Evolutionary conservation across 2,329 filamentous ascomycete genomes (phyloP).

Genomic region (Aureobasidium musti): DNA sequence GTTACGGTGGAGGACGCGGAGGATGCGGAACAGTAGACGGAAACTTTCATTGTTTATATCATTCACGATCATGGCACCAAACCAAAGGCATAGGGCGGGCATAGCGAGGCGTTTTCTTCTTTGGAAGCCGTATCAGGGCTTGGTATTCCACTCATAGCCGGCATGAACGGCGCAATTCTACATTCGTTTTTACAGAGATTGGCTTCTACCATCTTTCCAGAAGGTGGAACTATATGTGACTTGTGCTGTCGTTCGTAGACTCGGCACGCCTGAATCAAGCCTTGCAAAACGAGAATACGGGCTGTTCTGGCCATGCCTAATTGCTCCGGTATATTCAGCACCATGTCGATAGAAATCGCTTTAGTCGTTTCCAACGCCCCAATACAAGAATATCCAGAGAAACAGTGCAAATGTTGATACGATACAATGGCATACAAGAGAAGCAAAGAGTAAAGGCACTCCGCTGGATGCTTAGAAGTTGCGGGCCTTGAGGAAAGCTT

Average conservation of each 20-base stretch:
- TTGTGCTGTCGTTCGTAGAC: no score
- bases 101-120: slow-evolving; percentile 28
- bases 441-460: not conserved
- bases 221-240: no score
- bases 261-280: not conserved
- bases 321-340: not conserved
- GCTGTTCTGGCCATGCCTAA: not conserved
- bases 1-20: slow-evolving; percentile 46
- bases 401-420: slow-evolving; percentile 9
- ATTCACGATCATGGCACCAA: slow-evolving; percentile 17
- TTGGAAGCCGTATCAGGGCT: slow-evolving; percentile 15
- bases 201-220: not conserved
- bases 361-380: not conserved
- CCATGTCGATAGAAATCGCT: not conserved
- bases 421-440: slow-evolving; percentile 22
- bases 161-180: not conserved
- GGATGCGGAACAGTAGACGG: slow-evolving; percentile 34
- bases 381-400: not conserved
- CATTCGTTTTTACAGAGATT: not conserved
- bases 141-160: slow-evolving; percentile 1
- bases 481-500: slow-evolving; percentile 42
- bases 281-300: not conserved
- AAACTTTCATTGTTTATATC: slow-evolving; percentile 11
- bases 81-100: slow-evolving; percentile 20
- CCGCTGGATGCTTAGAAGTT: slow-evolving; percentile 36